These are phyloP conservation scores for Oryza brachyantha DNA, from an alignment of 176 grass and related monocot species.

Conservation along the genomic window DNA sequence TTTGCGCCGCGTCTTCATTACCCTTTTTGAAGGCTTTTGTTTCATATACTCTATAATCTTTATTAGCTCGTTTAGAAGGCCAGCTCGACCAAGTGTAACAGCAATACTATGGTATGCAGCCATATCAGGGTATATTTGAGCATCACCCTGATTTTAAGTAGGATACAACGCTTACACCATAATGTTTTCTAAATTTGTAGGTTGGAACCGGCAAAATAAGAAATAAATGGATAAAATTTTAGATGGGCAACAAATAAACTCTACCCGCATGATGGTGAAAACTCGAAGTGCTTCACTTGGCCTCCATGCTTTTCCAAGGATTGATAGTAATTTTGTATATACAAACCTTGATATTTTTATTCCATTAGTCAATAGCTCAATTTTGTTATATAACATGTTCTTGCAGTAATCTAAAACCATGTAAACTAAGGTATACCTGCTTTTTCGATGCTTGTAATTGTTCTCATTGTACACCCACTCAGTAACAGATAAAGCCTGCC, in stretches of 20 bases:
- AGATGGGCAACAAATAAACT: background rate
- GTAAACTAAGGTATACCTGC: slow-evolving; percentile 52
- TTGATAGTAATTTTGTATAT: slow-evolving; percentile 79
- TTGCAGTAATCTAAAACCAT: background rate
- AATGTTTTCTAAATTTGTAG: background rate
- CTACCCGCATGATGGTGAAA: slow-evolving; percentile 75
- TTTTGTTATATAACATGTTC: background rate
- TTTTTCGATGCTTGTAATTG: slow-evolving; percentile 68
- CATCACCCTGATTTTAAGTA: slow-evolving; percentile 56
- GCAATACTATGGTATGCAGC: slow-evolving; percentile 89
- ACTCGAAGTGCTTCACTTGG: slow-evolving; percentile 75
- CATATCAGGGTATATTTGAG: slow-evolving; percentile 93
- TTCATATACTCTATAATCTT: slow-evolving; percentile 72
- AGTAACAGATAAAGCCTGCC: slow-evolving; percentile 66
- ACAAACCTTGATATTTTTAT: slow-evolving; percentile 68
- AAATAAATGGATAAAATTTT: background rate
- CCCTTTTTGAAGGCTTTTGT: slow-evolving; percentile 60
- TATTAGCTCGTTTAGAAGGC: slow-evolving; percentile 74
- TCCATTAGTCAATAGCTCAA: slow-evolving; percentile 8
- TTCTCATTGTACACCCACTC: slow-evolving; percentile 91
- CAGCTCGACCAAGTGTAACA: slow-evolving; percentile 87
- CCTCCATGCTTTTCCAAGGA: slow-evolving; percentile 78
- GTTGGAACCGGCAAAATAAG: background rate
- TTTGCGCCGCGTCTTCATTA: slow-evolving; percentile 57
- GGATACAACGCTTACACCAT: slow-evolving; percentile 11